Conservation (phyloP, 371 early-diverging fungal species). For the Catenaria anguillulae region DNA sequence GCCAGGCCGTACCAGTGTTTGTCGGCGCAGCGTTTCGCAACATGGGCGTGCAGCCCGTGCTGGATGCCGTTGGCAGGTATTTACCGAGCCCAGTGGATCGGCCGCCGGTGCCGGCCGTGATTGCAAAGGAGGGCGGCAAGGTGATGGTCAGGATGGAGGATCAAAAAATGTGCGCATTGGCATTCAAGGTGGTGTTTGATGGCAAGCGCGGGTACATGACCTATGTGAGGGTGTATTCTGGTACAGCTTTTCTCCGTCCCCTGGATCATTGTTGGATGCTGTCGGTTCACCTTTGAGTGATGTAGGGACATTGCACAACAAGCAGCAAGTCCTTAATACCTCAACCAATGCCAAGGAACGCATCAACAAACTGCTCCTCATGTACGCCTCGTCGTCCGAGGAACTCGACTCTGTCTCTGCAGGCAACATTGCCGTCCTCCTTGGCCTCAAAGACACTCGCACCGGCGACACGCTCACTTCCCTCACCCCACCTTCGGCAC, state of each 20-base stretch:
- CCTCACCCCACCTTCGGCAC: constrained; percentile 16
- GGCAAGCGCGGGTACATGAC: constrained; percentile 69
- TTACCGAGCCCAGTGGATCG: constrained; percentile 66
- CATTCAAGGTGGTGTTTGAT: constrained; percentile 85
- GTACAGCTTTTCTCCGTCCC: no score
- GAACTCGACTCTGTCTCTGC: constrained; percentile 55
- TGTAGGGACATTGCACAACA: background rate
- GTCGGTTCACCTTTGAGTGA: no score
- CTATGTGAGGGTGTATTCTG: constrained; percentile 87
- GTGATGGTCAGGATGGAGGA: constrained; percentile 16
- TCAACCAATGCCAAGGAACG: constrained; percentile 56
- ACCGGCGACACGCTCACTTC: constrained; percentile 82
- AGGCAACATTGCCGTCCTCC: constrained; percentile 82
- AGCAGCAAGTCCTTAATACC: constrained; percentile 38
- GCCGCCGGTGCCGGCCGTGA: constrained; percentile 41
- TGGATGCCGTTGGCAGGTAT: constrained; percentile 77
- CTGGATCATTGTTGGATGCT: no score
- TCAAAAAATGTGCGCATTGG: constrained; percentile 62
- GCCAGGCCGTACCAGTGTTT: constrained; percentile 64
- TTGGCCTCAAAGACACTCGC: constrained; percentile 69
- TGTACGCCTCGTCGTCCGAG: constrained; percentile 83
- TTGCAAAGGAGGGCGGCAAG: no score
- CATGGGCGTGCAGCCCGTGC: constrained; percentile 77
- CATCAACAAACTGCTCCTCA: constrained; percentile 65
- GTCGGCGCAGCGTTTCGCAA: constrained; percentile 82